These are phyloP conservation scores for Fusarium sterilihyphosum DNA, from an alignment of 2,329 filamentous ascomycete species.

Conservation along the genomic window DNA sequence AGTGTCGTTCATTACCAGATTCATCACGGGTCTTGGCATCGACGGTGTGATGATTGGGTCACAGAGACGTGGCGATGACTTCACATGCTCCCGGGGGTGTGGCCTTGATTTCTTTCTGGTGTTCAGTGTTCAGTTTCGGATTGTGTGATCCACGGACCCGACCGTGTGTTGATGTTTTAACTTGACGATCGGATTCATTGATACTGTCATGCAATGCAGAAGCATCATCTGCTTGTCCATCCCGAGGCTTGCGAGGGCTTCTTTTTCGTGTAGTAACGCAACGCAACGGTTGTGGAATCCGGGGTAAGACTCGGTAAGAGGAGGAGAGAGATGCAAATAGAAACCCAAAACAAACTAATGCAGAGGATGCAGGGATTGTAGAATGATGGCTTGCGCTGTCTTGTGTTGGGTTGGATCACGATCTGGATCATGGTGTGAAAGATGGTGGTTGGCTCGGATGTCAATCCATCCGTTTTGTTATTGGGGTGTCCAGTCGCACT, in stretches of 20 bases:
- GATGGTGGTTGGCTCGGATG: conserved; percentile 30
- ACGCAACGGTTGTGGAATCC: conserved; percentile 26
- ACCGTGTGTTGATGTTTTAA: conserved; percentile 16
- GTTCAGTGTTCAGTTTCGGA: conserved; percentile 10
- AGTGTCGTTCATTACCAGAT: conserved; percentile 36
- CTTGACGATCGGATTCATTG: conserved; percentile 1
- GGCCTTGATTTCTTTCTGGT: conserved; percentile 11
- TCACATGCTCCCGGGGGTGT: conserved; percentile 31
- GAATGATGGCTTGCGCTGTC: conserved; percentile 4
- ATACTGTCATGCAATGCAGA: background rate
- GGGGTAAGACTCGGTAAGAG: conserved; percentile 24
- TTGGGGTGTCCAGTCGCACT: conserved; percentile 9
- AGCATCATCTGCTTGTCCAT: background rate
- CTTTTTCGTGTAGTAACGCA: conserved; percentile 6
- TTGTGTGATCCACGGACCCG: conserved; percentile 16
- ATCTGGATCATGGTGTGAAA: conserved; percentile 30
- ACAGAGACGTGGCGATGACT: conserved; percentile 40
- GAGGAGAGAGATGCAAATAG: background rate
- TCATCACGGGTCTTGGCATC: conserved; percentile 27
- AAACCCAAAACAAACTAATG: conserved; percentile 16
- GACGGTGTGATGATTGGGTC: conserved; percentile 34
- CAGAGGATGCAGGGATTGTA: conserved; percentile 31
- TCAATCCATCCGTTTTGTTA: conserved; percentile 12
- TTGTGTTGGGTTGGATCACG: conserved; percentile 20
- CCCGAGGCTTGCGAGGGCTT: background rate